A percentile compares a stretch with the other conserved stretches of the same genome.
Conservation (phyloP, 768 basidiomycete species). For the Mycena galericulata region DNA sequence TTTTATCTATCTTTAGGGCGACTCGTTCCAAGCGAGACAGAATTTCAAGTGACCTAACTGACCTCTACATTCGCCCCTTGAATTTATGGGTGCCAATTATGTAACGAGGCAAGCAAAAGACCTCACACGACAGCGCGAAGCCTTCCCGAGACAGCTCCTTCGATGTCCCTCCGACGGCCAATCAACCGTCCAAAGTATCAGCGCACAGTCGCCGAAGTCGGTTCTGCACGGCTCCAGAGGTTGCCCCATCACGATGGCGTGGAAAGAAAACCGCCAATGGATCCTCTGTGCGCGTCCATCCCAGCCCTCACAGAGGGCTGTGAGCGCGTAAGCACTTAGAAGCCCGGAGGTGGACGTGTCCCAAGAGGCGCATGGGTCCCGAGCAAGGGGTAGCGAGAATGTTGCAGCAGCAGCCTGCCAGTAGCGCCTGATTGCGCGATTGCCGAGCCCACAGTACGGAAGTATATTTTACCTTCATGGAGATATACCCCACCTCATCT, state of each 20-base stretch:
- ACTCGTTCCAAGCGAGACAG: not conserved
- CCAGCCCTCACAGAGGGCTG: no score
- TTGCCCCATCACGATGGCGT: not conserved
- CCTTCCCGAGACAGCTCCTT: not conserved
- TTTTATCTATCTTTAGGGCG: constrained; percentile 1
- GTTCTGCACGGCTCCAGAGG: not conserved
- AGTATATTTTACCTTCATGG: not conserved
- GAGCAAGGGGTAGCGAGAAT: not conserved
- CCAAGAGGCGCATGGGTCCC: not conserved
- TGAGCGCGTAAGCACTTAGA: no score
- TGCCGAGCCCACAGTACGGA: constrained; percentile 8
- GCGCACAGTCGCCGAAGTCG: not conserved
- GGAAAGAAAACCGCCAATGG: no score
- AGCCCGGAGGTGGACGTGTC: not conserved
- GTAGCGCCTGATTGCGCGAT: constrained; percentile 4
- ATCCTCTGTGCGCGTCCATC: no score
- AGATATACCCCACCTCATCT: no score
- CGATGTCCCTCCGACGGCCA: not conserved
- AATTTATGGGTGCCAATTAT: not conserved
- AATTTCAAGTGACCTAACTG: not conserved
- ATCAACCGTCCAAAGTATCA: not conserved
- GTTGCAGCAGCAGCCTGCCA: no score
- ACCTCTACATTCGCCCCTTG: not conserved
- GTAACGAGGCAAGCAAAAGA: not conserved
- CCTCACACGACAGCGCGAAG: not conserved